A percentile compares a stretch with the other conserved stretches of the same genome.
phyloP scores from a whole-genome alignment of 2,329 filamentous ascomycete species.

The Scytalidium lignicola region DNA sequence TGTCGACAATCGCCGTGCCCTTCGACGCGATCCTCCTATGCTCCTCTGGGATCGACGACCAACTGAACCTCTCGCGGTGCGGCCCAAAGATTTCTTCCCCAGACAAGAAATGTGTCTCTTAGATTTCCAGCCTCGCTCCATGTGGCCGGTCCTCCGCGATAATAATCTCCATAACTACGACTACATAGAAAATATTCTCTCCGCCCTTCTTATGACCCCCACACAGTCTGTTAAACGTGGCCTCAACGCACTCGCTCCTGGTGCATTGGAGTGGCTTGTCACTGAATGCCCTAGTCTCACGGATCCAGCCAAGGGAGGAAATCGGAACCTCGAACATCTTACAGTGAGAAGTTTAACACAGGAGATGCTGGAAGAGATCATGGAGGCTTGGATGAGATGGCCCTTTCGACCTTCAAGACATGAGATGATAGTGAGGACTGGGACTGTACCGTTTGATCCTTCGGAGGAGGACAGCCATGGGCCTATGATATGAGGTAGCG shows the following conservation, averaged over 20 bases:
- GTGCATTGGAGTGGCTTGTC: slow-evolving; percentile 50
- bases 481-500: slow-evolving; percentile 21
- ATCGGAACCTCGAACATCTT: slow-evolving; percentile 33
- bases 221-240: slow-evolving; percentile 33
- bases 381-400: slow-evolving; percentile 60
- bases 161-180: slow-evolving; percentile 34
- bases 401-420: slow-evolving; percentile 61
- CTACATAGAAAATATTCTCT: slow-evolving; percentile 47
- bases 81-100: slow-evolving; percentile 62
- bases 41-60: slow-evolving; percentile 65
- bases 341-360: slow-evolving; percentile 44
- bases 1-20: slow-evolving; percentile 50
- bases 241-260: slow-evolving; percentile 52
- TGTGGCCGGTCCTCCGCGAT: slow-evolving; percentile 43
- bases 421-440: slow-evolving; percentile 68
- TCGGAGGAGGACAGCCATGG: slow-evolving; percentile 44
- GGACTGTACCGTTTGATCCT: slow-evolving; percentile 31
- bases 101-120: slow-evolving; percentile 51
- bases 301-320: slow-evolving; percentile 45
- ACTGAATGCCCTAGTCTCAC: slow-evolving; percentile 42
- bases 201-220: slow-evolving; percentile 32
- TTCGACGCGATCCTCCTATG: slow-evolving; percentile 43
- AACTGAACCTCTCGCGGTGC: slow-evolving; percentile 62
- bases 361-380: slow-evolving; percentile 51
- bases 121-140: slow-evolving; percentile 59